Conservation (phyloP, 768 basidiomycete species). For the Gloeostereum incarnatum region DNA sequence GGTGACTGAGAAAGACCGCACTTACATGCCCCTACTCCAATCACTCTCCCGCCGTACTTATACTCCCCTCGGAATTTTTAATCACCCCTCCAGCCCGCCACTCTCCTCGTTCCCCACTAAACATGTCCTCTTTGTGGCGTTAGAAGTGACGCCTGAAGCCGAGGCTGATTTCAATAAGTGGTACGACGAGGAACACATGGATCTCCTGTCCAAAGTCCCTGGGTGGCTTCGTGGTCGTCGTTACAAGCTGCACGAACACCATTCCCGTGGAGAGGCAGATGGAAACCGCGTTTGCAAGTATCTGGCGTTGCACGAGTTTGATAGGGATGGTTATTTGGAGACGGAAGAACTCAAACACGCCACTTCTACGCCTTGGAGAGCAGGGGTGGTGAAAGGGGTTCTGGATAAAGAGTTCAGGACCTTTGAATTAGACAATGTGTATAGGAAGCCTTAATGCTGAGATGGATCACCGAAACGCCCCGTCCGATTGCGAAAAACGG, state of each 20-base stretch:
- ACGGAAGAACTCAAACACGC: constrained; percentile 16
- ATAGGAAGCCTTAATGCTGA: too few relatives aligned
- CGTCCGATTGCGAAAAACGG: too few relatives aligned
- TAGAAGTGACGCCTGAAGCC: constrained; percentile 11
- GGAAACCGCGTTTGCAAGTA: constrained; percentile 16
- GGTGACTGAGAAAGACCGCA: constrained; percentile 17
- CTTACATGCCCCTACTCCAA: constrained; percentile 15
- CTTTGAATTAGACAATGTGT: too few relatives aligned
- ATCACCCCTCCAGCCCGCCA: constrained; percentile 8
- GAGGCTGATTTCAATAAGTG: constrained; percentile 20
- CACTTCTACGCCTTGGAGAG: constrained; percentile 15
- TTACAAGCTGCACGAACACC: constrained; percentile 14
- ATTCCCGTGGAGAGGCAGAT: constrained; percentile 3
- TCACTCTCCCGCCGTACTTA: constrained; percentile 18
- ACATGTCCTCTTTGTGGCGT: constrained; percentile 14
- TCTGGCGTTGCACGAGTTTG: constrained; percentile 22
- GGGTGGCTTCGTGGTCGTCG: constrained; percentile 20
- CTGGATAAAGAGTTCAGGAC: constrained; percentile 12
- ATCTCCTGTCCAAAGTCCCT: constrained; percentile 15
- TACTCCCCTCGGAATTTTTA: constrained; percentile 9
- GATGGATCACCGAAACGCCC: too few relatives aligned
- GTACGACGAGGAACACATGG: constrained; percentile 26
- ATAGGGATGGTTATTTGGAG: constrained; percentile 10
- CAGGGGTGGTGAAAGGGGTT: constrained; percentile 12
- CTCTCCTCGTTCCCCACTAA: constrained; percentile 13